Conservation (phyloP, 768 basidiomycete genomes). For the Dioszegia hungarica region DNA sequence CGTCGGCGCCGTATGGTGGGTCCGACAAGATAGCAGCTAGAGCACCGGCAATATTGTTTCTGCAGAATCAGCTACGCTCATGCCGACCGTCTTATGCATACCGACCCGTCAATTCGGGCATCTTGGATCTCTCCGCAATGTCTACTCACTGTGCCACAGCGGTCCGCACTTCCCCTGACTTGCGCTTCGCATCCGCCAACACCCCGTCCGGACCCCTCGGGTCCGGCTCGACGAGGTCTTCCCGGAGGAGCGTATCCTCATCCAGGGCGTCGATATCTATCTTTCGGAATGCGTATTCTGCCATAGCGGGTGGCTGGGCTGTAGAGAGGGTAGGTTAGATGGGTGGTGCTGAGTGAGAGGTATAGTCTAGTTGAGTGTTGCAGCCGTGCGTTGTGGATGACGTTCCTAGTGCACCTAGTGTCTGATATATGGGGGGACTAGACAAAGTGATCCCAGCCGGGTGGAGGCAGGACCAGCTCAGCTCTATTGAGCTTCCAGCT, state of each 20-base stretch:
- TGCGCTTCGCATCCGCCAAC: conserved; percentile 69
- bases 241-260: conserved; percentile 79
- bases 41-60: conserved; percentile 72
- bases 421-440: not conserved
- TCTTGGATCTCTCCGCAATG: too few relatives aligned
- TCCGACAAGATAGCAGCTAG: conserved; percentile 66
- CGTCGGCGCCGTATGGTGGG: conserved; percentile 80
- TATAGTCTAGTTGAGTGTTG: too few relatives aligned
- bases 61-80: conserved; percentile 46
- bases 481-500: too few relatives aligned
- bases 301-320: conserved; percentile 25
- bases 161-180: conserved; percentile 66
- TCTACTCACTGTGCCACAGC: conserved; percentile 68
- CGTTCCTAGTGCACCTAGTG: too few relatives aligned
- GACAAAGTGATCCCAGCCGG: not conserved
- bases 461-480: not conserved
- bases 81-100: too few relatives aligned
- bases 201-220: conserved; percentile 71
- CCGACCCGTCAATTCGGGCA: too few relatives aligned
- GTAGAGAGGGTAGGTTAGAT: not conserved
- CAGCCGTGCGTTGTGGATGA: too few relatives aligned
- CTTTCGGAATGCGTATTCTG: conserved; percentile 67
- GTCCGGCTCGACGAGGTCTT: conserved; percentile 81
- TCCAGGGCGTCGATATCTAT: conserved; percentile 92
- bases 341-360: not conserved